Conservation (phyloP, 805 yeast genomes). For the Pichia pseudocactophila region DNA sequence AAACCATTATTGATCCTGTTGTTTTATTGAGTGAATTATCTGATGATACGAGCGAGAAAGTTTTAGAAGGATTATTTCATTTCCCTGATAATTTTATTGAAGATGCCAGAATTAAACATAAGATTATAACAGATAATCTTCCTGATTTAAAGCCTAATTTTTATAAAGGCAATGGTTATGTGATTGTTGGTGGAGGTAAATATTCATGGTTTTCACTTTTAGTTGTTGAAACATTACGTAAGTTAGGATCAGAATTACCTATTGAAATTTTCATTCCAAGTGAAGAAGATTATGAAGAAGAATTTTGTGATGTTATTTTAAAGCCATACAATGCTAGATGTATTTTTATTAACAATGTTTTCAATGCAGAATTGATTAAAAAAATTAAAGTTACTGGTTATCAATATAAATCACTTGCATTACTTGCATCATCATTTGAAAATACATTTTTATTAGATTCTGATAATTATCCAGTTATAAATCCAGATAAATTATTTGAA, state of each 20-base stretch:
- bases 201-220: constrained; percentile 34
- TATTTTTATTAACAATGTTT: constrained; percentile 29
- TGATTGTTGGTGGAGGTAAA: constrained; percentile 36
- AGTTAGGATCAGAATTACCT: constrained; percentile 35
- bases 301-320: constrained; percentile 28
- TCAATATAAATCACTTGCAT: constrained; percentile 35
- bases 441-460: constrained; percentile 36
- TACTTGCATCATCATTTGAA: constrained; percentile 42
- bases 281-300: constrained; percentile 11
- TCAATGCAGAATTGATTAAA: constrained; percentile 23
- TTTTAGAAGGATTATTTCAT: constrained; percentile 7
- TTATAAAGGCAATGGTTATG: constrained; percentile 26
- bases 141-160: constrained; percentile 30
- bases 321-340: constrained; percentile 36
- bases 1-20: constrained; percentile 15
- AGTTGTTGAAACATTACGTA: constrained; percentile 33
- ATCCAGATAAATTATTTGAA: constrained; percentile 42
- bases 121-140: constrained; percentile 34
- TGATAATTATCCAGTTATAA: constrained; percentile 36
- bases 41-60: constrained; percentile 11
- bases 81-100: constrained; percentile 33
- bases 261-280: constrained; percentile 16
- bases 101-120: constrained; percentile 40
- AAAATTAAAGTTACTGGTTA: constrained; percentile 26
- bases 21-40: constrained; percentile 3